phyloP scores from a whole-genome alignment of 306 rosid species.

The Fragaria ananassa region DNA sequence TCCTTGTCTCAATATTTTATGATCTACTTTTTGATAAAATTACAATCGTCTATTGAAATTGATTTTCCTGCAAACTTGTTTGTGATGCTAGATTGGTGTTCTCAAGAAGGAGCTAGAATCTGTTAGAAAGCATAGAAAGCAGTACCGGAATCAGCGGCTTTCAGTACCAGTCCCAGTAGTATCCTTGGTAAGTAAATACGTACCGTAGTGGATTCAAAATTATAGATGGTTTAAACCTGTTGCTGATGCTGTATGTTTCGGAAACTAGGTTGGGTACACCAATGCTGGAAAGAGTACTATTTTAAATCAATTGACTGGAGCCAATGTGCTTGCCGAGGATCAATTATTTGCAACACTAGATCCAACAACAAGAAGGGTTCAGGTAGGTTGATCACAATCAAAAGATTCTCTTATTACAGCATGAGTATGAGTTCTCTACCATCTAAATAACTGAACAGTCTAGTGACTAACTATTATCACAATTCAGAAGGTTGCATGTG shows the following conservation, averaged over 20 bases:
- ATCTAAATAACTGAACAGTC: neutral
- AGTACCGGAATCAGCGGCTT: conserved; percentile 72
- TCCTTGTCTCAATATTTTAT: too few relatives aligned
- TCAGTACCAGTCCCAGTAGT: conserved; percentile 92
- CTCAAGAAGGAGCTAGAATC: conserved; percentile 78
- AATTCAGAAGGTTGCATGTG: neutral
- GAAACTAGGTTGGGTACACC: conserved; percentile 87
- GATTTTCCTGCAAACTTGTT: conserved; percentile 20
- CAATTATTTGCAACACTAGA: conserved; percentile 93
- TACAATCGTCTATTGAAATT: conserved; percentile 3
- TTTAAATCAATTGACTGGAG: conserved; percentile 87
- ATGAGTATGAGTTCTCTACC: neutral
- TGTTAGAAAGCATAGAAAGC: conserved; percentile 88
- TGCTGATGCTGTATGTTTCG: conserved; percentile 10
- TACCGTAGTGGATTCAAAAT: conserved; percentile 13
- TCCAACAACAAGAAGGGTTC: conserved; percentile 98
- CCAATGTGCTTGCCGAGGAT: conserved; percentile 93
- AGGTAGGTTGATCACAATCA: conserved; percentile 51
- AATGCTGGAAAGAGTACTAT: conserved; percentile 99
- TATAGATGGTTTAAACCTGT: neutral
- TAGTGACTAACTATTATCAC: neutral
- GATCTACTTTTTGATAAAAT: neutral
- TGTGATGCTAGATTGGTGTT: conserved; percentile 66
- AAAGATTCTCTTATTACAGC: conserved; percentile 8
- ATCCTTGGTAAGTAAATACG: conserved; percentile 62